A percentile compares a stretch with the other conserved stretches of the same genome.
Evolutionary conservation across 441 rosid species (phyloP).

Genomic region (Populus hybrid): DNA sequence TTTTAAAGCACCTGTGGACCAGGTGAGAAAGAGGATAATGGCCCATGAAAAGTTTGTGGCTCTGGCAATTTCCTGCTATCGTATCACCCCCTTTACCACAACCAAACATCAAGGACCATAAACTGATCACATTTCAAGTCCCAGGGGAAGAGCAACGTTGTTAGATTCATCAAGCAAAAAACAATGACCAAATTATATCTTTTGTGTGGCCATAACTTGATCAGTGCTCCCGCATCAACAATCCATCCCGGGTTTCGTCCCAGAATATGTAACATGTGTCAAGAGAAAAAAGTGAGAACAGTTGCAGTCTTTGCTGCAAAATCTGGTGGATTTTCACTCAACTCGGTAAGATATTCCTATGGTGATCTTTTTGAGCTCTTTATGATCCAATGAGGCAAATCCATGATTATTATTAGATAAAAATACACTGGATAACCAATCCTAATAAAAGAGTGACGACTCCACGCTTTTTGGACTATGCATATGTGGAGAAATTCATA

Average conservation of each 20-base stretch:
- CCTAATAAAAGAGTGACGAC: no score
- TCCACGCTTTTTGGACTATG: no score
- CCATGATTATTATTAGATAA: background rate
- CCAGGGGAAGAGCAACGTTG: background rate
- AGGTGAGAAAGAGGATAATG: background rate
- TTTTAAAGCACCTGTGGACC: background rate
- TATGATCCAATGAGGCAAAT: background rate
- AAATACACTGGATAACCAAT: background rate
- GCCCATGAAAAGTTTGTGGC: background rate
- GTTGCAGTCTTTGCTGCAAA: conserved; percentile 37
- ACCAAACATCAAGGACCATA: background rate
- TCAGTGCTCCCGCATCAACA: background rate
- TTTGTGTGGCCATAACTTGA: background rate
- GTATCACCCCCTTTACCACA: background rate
- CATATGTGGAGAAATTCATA: no score
- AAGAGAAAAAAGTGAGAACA: conserved; percentile 12
- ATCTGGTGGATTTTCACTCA: conserved; percentile 44
- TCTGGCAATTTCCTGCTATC: background rate
- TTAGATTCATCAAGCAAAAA: background rate
- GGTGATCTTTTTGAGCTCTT: background rate
- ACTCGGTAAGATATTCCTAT: conserved; percentile 31
- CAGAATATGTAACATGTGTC: background rate
- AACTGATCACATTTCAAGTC: background rate
- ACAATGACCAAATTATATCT: background rate
- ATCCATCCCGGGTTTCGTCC: background rate